Evolutionary conservation across 2,329 filamentous ascomycete genomes (phyloP).

Genomic region (Ustulina deusta): DNA sequence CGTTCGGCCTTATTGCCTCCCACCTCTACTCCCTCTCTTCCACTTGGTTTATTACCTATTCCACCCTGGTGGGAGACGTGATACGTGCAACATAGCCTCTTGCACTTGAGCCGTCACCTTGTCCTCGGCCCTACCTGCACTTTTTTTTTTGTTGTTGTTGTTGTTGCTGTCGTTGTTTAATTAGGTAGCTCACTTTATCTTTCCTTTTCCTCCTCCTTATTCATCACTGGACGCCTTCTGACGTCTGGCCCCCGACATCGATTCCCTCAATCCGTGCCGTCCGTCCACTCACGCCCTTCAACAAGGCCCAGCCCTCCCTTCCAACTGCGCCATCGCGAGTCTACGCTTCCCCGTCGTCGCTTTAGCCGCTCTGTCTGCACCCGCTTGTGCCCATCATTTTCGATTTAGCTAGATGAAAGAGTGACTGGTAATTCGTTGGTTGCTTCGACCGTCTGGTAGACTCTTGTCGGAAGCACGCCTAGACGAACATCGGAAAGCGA

Average conservation of each 20-base stretch:
- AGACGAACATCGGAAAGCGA: slow-evolving; percentile 20
- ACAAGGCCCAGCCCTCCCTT: slow-evolving; percentile 14
- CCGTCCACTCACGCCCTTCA: slow-evolving; percentile 7
- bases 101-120: slow-evolving; percentile 24
- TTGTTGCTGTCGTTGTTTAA: too few relatives aligned
- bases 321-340: slow-evolving; percentile 6
- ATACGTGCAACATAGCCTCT: slow-evolving; percentile 31
- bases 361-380: slow-evolving; percentile 15
- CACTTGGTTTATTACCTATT: slow-evolving; percentile 27
- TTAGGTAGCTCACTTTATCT: slow-evolving; percentile 25
- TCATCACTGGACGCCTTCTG: slow-evolving; percentile 24
- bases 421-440: slow-evolving; percentile 12
- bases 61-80: slow-evolving; percentile 34
- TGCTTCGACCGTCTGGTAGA: slow-evolving; percentile 13
- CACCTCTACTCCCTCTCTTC: slow-evolving; percentile 34
- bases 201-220: slow-evolving; percentile 21
- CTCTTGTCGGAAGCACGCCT: neutral
- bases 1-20: slow-evolving; percentile 40
- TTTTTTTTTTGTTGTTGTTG: slow-evolving; percentile 5
- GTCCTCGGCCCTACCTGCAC: slow-evolving; percentile 31
- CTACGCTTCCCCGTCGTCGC: neutral
- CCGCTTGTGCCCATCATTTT: neutral
- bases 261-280: slow-evolving; percentile 17
- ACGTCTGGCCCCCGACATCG: slow-evolving; percentile 35
- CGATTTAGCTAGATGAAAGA: slow-evolving; percentile 12